Conservation (phyloP, 1,284 basidiomycete species). For the Leccinum griseonigrum region DNA sequence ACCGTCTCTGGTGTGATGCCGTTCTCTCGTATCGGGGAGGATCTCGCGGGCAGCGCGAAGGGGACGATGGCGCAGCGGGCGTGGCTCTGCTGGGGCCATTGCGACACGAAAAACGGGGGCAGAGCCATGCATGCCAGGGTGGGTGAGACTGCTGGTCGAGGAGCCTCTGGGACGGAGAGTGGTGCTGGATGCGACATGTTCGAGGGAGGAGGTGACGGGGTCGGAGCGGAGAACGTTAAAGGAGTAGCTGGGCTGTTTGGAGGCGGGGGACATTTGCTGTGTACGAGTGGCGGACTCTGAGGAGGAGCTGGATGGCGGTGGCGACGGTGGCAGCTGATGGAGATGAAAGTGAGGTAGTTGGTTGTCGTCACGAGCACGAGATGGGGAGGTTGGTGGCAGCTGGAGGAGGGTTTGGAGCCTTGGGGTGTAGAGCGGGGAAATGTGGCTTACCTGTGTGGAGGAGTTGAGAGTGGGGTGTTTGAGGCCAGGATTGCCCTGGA, state of each 20-base stretch:
- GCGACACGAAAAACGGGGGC: constrained; percentile 38
- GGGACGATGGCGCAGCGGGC: constrained; percentile 17
- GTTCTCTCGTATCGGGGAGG: constrained; percentile 25
- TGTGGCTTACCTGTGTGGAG: constrained; percentile 7
- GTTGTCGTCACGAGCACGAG: not conserved
- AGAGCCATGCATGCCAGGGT: constrained; percentile 33
- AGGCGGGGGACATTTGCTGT: constrained; percentile 9
- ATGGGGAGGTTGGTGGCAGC: constrained; percentile 4
- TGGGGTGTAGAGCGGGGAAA: constrained; percentile 2
- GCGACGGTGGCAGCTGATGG: constrained; percentile 22
- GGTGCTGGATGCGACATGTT: constrained; percentile 43
- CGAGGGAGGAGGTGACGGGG: constrained; percentile 41
- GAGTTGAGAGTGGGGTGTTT: constrained; percentile 3
- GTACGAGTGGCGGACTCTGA: constrained; percentile 26
- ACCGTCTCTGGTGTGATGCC: constrained; percentile 21
- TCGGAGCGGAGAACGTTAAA: constrained; percentile 45
- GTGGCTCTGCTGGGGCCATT: constrained; percentile 19
- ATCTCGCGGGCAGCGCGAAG: constrained; percentile 24
- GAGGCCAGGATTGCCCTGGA: constrained; percentile 11
- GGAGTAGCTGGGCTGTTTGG: constrained; percentile 26
- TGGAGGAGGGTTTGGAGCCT: constrained; percentile 1
- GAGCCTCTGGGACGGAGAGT: constrained; percentile 34
- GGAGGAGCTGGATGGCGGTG: constrained; percentile 29
- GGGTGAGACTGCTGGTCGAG: constrained; percentile 6
- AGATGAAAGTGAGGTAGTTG: constrained; percentile 1